Evolutionary conservation across 306 rosid genomes (phyloP).

Genomic region (Chamaecrista fasciculata): DNA sequence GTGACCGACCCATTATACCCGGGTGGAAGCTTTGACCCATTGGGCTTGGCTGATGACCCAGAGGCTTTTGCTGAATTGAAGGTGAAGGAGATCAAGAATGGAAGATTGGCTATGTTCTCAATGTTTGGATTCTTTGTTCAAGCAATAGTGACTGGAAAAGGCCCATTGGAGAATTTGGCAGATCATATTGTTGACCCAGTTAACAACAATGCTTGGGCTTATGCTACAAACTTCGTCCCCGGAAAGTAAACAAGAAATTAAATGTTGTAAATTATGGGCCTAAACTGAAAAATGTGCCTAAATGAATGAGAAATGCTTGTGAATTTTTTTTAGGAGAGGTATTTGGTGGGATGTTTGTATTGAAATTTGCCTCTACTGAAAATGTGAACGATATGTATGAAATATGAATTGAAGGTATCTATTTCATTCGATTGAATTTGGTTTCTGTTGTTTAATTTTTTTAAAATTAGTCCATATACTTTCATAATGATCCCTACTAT

Average conservation of each 20-base stretch:
- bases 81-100: conserved; percentile 92
- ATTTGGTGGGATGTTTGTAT: neutral
- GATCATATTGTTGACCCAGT: conserved; percentile 98
- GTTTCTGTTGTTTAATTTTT: neutral
- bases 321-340: conserved; percentile 24
- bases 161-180: conserved; percentile 85
- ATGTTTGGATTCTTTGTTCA: conserved; percentile 94
- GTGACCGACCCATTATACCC: conserved; percentile 84
- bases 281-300: neutral
- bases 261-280: neutral
- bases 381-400: conserved; percentile 34
- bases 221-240: conserved; percentile 92
- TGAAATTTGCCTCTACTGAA: conserved; percentile 14
- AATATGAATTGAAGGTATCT: neutral
- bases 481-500: too few relatives aligned
- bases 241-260: conserved; percentile 71
- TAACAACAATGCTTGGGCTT: conserved; percentile 93
- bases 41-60: conserved; percentile 92
- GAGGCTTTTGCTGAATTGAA: conserved; percentile 89
- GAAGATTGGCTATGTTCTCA: conserved; percentile 90
- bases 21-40: conserved; percentile 96
- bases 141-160: conserved; percentile 89
- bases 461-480: too few relatives aligned
- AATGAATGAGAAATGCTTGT: neutral
- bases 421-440: conserved; percentile 2